These are phyloP conservation scores for Dillenia turbinata DNA, from an alignment of 164 flowering plant genomes.

Conservation along the genomic window DNA sequence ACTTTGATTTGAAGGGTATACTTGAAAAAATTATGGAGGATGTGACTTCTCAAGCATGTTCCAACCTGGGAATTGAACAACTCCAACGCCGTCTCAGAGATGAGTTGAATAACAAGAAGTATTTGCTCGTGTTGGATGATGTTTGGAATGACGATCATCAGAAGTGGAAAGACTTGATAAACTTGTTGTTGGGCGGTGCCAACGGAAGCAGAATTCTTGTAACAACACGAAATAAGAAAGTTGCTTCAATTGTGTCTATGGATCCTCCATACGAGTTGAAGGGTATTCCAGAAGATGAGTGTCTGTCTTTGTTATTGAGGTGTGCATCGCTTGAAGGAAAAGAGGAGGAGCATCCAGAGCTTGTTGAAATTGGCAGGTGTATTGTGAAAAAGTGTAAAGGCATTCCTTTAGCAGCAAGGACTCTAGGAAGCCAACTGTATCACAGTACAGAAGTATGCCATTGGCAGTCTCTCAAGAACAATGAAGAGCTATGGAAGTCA, in stretches of 20 bases:
- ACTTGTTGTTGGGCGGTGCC: constrained; percentile 6
- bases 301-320: constrained; percentile 11
- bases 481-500: constrained; percentile 10
- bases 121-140: constrained; percentile 17
- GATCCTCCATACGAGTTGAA: not conserved
- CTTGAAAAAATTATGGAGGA: not conserved
- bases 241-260: constrained; percentile 10
- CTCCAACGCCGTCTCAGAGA: constrained; percentile 3
- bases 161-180: constrained; percentile 11
- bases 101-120: not conserved
- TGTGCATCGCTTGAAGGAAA: constrained; percentile 6
- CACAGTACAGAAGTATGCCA: constrained; percentile 9
- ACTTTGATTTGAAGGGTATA: constrained; percentile 8
- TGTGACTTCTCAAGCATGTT: not conserved
- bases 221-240: constrained; percentile 11
- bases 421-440: constrained; percentile 13
- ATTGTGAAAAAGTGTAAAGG: constrained; percentile 18
- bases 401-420: constrained; percentile 11
- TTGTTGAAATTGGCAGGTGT: constrained; percentile 13
- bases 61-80: constrained; percentile 3
- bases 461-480: constrained; percentile 11
- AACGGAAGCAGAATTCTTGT: constrained; percentile 14
- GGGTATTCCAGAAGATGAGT: constrained; percentile 13
- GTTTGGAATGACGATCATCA: constrained; percentile 14
- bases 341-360: not conserved